These are phyloP conservation scores for Dendrothele bispora DNA, from an alignment of 768 basidiomycete species.

Conservation along the genomic window DNA sequence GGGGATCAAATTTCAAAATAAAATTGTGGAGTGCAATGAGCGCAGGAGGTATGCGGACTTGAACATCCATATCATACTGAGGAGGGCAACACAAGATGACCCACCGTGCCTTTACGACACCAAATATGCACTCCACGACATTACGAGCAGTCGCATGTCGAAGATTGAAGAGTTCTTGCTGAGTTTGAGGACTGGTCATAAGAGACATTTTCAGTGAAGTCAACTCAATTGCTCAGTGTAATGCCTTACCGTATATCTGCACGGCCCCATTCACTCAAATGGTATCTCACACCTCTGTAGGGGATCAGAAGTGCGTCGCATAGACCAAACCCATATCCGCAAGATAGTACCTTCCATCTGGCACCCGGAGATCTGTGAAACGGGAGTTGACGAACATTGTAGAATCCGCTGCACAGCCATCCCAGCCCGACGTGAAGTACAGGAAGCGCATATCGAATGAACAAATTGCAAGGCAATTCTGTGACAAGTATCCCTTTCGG, in stretches of 20 bases:
- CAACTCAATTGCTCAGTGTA: too few species aligned
- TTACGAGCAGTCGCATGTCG: conserved; percentile 20
- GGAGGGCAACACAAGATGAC: conserved; percentile 11
- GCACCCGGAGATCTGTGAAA: not conserved
- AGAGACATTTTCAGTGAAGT: too few species aligned
- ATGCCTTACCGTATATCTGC: not conserved
- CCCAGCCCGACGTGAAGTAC: conserved; percentile 40
- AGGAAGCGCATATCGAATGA: conserved; percentile 32
- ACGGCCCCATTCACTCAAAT: conserved; percentile 24
- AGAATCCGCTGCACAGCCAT: conserved; percentile 27
- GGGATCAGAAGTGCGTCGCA: conserved; percentile 23
- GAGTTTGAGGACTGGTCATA: conserved; percentile 15
- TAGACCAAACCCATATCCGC: conserved; percentile 22
- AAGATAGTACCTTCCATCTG: conserved; percentile 19
- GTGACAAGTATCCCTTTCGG: conserved; percentile 33
- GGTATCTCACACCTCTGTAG: conserved; percentile 26
- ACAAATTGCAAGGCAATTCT: conserved; percentile 36
- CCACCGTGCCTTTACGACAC: conserved; percentile 19
- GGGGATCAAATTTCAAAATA: conserved; percentile 12
- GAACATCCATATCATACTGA: conserved; percentile 14
- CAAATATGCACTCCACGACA: conserved; percentile 18
- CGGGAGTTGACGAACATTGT: conserved; percentile 10
- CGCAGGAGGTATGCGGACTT: conserved; percentile 17
- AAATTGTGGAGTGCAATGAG: conserved; percentile 23
- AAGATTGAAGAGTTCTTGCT: conserved; percentile 23